Evolutionary conservation across 108 stramenopile species (phyloP), one percentile per base, ranked within the genome.

Genomic region (Nitzschia inconspicua): DNA sequence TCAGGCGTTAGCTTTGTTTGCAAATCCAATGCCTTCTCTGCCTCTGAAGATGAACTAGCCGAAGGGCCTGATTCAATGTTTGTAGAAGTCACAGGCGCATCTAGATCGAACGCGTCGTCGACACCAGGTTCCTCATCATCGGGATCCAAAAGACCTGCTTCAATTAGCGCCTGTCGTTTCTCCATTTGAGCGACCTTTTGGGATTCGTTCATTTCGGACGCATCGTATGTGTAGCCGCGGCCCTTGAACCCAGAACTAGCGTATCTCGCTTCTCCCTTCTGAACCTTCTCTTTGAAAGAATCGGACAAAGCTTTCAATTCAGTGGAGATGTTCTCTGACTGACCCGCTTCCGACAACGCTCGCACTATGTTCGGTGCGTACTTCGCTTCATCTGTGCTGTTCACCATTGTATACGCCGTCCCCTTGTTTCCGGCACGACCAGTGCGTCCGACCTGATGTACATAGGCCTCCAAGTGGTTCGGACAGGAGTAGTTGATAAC

Each of bases 381-480:
- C 71, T 95, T 91, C 1, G 92, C 97, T 62, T 99, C 97, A 36
- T 97, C 95, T 4, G 69, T 65, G 0, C 92, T 82, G 60, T 91
- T 89, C 24, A 98, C 86, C 62, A 99, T 91, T 1, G 99, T 99
- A 77, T 95, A 98, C 24, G 96, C 91, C 20, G 93, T 91, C 25
- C 99, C 99, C 41, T 80, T 78, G 14, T 94, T 84, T 8, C 87
- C 91, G 26, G 98, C 99, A 26, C 99, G 72, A 11, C 99, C 99
- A 25, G 99, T 99, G 22, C 99, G 61, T 6, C 99, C 99, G 3
- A 98, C 95, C 22, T 97, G 90, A 66, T 99, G 99, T 2, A 99
- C 96, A 65, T 97, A 98, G 44, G 96, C 98, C 73, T 99, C 99
- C 16, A 98, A 56, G 64, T 99, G 99, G 63, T 97, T 99, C 3